Base-by-base conservation (phyloP, 495 filamentous ascomycete genomes). In the Hypomontagnella submonticulosa region DNA sequence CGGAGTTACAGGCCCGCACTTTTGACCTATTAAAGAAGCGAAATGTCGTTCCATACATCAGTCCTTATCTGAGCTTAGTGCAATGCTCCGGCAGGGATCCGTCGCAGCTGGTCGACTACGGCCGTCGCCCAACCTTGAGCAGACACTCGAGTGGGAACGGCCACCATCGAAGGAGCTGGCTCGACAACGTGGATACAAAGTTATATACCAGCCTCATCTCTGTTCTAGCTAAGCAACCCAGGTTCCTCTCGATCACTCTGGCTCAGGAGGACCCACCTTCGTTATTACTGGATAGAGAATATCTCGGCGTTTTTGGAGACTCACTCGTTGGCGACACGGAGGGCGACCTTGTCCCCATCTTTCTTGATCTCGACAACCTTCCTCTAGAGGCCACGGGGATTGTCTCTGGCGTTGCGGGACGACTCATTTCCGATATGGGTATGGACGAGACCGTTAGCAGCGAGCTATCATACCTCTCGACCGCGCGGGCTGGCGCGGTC, bases 401-500 rank as follows among this genome's bases (percentile, higher is more conserved):
- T 53, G 92, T 97, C 34, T 96, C 92, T 67, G 93, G 93, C 6
- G 91, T 97, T 15, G 93, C 93, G 0, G 90, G 92, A 11, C 85
- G 85, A 61, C 80, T 97, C 38, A 90, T 91, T 1, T 84, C 75
- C 57, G 83, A 83, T 57, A 79, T 84, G 79, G 54, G 65, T 15
- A 83, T 81, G 67, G 53, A 69, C 11, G 80, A 79, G n/a, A 69
- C 59, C 0, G 83, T 81, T 57, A 83, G 83, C 16, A 83, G 92
- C n/a, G 94, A 97, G 76, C 88, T 99, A 79, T 91, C 88, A 58
- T 99, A 97, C 70, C 79, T 98, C 57, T 91, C 88, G 65, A 98
- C 94, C 1, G 92, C 92, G 10, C 84, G 90, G 41, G 92, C 94
- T 0, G 95, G 95, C 4, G 94, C 92, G 2, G 94, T 99, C 7